phyloP scores from a whole-genome alignment of 768 basidiomycete genomes.

The Baorangia bicolor region DNA sequence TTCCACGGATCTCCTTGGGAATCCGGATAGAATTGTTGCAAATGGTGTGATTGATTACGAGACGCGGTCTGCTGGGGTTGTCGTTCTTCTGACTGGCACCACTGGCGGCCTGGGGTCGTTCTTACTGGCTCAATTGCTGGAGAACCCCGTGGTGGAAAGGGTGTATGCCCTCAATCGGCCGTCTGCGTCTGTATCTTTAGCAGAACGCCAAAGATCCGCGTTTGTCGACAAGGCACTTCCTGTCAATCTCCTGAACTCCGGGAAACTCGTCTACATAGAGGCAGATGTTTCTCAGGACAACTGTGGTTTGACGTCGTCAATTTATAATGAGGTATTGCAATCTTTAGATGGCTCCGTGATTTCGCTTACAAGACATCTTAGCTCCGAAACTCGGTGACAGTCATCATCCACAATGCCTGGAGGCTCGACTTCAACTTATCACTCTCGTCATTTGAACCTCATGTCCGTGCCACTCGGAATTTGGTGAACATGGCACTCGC shows the following conservation, averaged over 20 bases:
- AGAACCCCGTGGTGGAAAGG: conserved; percentile 21
- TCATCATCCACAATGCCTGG: conserved; percentile 42
- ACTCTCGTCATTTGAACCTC: conserved; percentile 37
- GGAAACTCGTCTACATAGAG: conserved; percentile 39
- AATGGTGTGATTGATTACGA: too few relatives aligned
- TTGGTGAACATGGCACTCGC: conserved; percentile 29
- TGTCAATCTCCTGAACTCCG: conserved; percentile 26
- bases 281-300: conserved; percentile 32
- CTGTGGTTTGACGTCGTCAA: conserved; percentile 29
- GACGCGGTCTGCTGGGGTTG: background rate
- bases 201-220: conserved; percentile 30
- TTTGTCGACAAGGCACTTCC: conserved; percentile 40
- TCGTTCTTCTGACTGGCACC: conserved; percentile 37
- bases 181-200: conserved; percentile 5
- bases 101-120: conserved; percentile 45
- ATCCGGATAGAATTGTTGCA: background rate
- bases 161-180: conserved; percentile 38
- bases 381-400: conserved; percentile 26
- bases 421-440: conserved; percentile 41
- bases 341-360: too few relatives aligned
- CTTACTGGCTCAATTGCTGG: conserved; percentile 32
- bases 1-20: conserved; percentile 3
- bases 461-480: conserved; percentile 33
- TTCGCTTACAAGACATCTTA: background rate
- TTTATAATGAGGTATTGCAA: conserved; percentile 31